A percentile compares a stretch with the other conserved stretches of the same genome.
Conservation (phyloP, 805 yeast species). For the Metschnikowia arizonensis region DNA sequence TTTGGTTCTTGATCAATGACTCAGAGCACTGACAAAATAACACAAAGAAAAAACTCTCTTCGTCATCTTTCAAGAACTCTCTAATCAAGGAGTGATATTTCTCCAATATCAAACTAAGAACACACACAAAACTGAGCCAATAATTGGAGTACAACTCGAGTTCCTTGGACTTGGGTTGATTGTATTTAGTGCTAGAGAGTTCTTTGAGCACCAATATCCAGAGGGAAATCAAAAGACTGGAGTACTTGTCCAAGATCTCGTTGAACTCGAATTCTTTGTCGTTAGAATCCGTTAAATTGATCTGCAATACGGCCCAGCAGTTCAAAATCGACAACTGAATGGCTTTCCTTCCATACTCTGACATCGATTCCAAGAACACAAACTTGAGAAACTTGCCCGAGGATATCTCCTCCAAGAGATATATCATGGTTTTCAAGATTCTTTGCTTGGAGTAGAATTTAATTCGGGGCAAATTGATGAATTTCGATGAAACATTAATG, state of each 20-base stretch:
- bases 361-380: conserved; percentile 50
- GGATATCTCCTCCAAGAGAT: conserved; percentile 59
- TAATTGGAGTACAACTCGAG: conserved; percentile 50
- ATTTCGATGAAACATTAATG: conserved; percentile 69
- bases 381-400: conserved; percentile 43
- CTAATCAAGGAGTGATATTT: conserved; percentile 43
- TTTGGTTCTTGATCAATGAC: conserved; percentile 49
- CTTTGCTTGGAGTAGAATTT: conserved; percentile 43
- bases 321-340: conserved; percentile 59
- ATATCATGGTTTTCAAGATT: conserved; percentile 59
- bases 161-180: conserved; percentile 38
- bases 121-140: conserved; percentile 79
- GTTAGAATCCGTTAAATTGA: conserved; percentile 24
- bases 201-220: conserved; percentile 80
- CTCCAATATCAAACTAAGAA: conserved; percentile 61
- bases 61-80: conserved; percentile 51
- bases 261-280: conserved; percentile 42
- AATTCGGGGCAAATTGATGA: conserved; percentile 48
- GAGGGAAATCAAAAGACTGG: conserved; percentile 59
- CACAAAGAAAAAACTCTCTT: conserved; percentile 67
- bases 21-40: conserved; percentile 82
- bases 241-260: conserved; percentile 51
- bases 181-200: conserved; percentile 61
- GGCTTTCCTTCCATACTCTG: conserved; percentile 44
- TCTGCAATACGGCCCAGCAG: conserved; percentile 67